Percentiles rank a stretch among this genome's conserved stretches.
phyloP scores from a whole-genome alignment of 495 filamentous ascomycete species.

The Tuber magnatum region DNA sequence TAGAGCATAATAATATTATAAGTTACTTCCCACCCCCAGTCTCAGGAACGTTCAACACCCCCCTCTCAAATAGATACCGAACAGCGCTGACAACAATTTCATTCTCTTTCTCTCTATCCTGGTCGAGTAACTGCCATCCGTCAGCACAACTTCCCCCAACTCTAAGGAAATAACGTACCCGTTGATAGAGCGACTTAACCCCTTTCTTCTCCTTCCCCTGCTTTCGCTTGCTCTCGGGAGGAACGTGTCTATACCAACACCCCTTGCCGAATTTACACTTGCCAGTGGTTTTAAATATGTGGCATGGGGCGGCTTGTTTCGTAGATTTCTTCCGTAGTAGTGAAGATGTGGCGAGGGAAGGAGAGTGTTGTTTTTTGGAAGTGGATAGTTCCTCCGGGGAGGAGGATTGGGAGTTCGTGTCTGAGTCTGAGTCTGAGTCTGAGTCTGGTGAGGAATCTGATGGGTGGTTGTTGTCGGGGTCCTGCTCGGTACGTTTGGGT shows the following conservation, averaged over 20 bases:
- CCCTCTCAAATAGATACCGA: constrained; percentile 33
- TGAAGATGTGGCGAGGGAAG: not conserved
- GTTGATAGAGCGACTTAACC: constrained; percentile 49
- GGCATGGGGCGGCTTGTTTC: constrained; percentile 43
- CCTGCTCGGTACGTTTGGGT: constrained; percentile 17
- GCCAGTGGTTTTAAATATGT: constrained; percentile 47
- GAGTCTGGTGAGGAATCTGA: not conserved
- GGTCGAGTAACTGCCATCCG: constrained; percentile 39
- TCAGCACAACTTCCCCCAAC: not conserved
- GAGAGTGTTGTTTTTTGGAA: constrained; percentile 29
- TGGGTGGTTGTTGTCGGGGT: constrained; percentile 8
- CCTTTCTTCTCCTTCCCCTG: constrained; percentile 4
- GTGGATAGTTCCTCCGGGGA: constrained; percentile 7
- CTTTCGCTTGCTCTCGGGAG: constrained; percentile 17
- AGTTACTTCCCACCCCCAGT: not conserved
- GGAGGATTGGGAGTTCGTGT: constrained; percentile 7
- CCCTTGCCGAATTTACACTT: constrained; percentile 46
- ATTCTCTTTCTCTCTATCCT: constrained; percentile 39
- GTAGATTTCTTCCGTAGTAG: constrained; percentile 37
- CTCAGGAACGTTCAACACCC: constrained; percentile 9
- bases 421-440: not conserved
- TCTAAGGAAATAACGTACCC: constrained; percentile 44
- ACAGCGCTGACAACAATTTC: constrained; percentile 29
- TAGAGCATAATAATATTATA: not conserved
- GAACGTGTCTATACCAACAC: constrained; percentile 47